phyloP scores from a whole-genome alignment of 2,329 filamentous ascomycete species.

The Exophiala oligosperma region DNA sequence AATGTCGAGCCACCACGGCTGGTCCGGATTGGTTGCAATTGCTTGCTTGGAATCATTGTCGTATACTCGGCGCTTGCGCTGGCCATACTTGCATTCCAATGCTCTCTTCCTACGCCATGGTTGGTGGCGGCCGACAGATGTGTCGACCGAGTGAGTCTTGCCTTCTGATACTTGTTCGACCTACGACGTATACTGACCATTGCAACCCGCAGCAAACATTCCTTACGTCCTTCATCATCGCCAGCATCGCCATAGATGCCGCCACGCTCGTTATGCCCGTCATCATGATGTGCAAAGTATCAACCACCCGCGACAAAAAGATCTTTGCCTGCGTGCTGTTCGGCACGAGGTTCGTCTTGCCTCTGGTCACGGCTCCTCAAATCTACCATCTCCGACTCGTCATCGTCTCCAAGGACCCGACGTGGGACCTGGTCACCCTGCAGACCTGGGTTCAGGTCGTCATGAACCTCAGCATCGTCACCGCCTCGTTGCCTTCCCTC shows the following conservation, averaged over 20 bases:
- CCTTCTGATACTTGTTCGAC: not conserved
- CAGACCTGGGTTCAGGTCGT: slow-evolving; percentile 24
- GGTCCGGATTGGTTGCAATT: slow-evolving; percentile 15
- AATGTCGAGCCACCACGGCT: slow-evolving; percentile 16
- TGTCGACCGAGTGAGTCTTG: slow-evolving; percentile 15
- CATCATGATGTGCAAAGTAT: slow-evolving; percentile 17
- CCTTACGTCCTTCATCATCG: slow-evolving; percentile 6
- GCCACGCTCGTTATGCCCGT: slow-evolving; percentile 15
- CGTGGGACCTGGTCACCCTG: slow-evolving; percentile 19
- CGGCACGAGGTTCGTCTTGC: slow-evolving; percentile 14
- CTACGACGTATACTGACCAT: not conserved
- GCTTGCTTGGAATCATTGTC: slow-evolving; percentile 11
- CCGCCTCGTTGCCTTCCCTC: slow-evolving; percentile 23
- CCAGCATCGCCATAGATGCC: slow-evolving; percentile 14
- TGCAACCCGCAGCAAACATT: slow-evolving; percentile 8
- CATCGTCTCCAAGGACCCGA: slow-evolving; percentile 15
- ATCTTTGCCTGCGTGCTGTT: slow-evolving; percentile 16
- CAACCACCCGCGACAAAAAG: slow-evolving; percentile 17
- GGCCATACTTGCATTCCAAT: slow-evolving; percentile 15
- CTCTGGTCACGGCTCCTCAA: slow-evolving; percentile 12
- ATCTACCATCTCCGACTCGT: slow-evolving; percentile 8
- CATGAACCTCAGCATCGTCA: slow-evolving; percentile 23
- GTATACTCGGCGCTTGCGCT: slow-evolving; percentile 11
- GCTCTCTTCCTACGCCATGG: slow-evolving; percentile 19
- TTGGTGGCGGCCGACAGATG: slow-evolving; percentile 8